Conservation (phyloP, 345 rosid genomes). For the Hibiscus tridactylites region DNA sequence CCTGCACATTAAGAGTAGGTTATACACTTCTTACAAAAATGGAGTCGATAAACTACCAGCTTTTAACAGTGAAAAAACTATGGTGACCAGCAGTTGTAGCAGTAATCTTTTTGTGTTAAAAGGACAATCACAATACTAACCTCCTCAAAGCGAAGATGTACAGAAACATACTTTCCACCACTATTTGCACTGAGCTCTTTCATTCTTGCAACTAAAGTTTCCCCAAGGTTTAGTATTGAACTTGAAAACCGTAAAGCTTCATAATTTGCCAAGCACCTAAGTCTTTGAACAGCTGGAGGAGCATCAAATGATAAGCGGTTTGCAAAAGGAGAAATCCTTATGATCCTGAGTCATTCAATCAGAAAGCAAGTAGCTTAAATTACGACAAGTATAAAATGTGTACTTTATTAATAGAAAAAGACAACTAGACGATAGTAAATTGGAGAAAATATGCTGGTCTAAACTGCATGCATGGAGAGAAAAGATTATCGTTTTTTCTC, state of each 20-base stretch:
- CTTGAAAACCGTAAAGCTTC: constrained; percentile 74
- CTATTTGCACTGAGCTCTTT: constrained; percentile 70
- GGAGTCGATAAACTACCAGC: not conserved
- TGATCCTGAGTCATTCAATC: constrained; percentile 52
- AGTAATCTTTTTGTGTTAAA: not conserved
- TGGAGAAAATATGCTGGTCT: not conserved
- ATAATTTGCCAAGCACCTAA: constrained; percentile 92
- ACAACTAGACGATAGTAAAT: not conserved
- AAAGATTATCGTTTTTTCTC: not conserved
- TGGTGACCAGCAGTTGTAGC: not conserved
- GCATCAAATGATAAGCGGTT: constrained; percentile 94
- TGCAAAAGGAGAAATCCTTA: constrained; percentile 98
- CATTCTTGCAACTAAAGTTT: constrained; percentile 82
- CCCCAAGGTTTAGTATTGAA: constrained; percentile 71
- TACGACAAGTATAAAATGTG: not conserved
- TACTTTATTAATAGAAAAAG: not conserved
- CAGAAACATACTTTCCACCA: constrained; percentile 81
- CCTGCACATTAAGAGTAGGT: constrained; percentile 34
- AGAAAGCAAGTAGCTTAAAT: constrained; percentile 10
- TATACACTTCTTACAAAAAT: not conserved
- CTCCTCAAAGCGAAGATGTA: constrained; percentile 99
- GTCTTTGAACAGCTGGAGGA: constrained; percentile 84
- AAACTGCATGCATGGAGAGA: not conserved
- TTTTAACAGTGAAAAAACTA: not conserved
- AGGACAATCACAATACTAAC: constrained; percentile 33